Evolutionary conservation across 2,329 filamentous ascomycete species (phyloP).

Genomic region (Pseudovirgaria hyperparasitica): DNA sequence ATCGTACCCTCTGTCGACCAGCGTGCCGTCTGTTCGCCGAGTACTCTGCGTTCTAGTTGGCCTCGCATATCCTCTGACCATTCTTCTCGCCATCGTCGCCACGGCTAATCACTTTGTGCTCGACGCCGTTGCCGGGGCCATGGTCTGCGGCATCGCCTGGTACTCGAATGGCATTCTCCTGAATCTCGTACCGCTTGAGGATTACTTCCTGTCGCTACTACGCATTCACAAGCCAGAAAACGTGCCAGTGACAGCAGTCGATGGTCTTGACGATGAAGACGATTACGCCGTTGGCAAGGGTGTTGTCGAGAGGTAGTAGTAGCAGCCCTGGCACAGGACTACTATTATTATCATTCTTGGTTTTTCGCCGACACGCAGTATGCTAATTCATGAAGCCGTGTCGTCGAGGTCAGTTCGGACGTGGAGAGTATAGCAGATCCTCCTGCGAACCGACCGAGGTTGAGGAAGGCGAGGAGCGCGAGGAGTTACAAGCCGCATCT

Average conservation of each 20-base stretch:
- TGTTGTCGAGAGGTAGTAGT: too few species aligned
- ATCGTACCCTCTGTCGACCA: conserved; percentile 12
- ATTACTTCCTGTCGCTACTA: conserved; percentile 52
- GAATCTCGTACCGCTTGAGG: conserved; percentile 53
- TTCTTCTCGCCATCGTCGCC: conserved; percentile 55
- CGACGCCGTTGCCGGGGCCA: conserved; percentile 55
- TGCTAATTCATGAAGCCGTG: too few species aligned
- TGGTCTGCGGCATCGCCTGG: conserved; percentile 55
- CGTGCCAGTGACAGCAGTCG: too few species aligned
- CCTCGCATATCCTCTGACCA: conserved; percentile 50
- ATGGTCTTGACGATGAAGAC: background rate
- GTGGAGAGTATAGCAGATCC: too few species aligned
- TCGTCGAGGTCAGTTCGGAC: too few species aligned
- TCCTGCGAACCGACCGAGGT: too few species aligned
- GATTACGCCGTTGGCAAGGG: too few species aligned
- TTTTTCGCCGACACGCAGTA: too few species aligned
- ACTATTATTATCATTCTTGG: too few species aligned
- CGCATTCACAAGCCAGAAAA: conserved; percentile 51
- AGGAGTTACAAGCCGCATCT: too few species aligned
- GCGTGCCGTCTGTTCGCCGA: conserved; percentile 38
- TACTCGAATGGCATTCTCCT: conserved; percentile 39
- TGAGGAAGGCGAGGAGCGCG: too few species aligned
- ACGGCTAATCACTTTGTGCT: conserved; percentile 63
- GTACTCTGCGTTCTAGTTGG: conserved; percentile 38
- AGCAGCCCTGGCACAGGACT: too few species aligned